Conservation (phyloP, 1,284 basidiomycete species). For the Heterobasidion occidentale region DNA sequence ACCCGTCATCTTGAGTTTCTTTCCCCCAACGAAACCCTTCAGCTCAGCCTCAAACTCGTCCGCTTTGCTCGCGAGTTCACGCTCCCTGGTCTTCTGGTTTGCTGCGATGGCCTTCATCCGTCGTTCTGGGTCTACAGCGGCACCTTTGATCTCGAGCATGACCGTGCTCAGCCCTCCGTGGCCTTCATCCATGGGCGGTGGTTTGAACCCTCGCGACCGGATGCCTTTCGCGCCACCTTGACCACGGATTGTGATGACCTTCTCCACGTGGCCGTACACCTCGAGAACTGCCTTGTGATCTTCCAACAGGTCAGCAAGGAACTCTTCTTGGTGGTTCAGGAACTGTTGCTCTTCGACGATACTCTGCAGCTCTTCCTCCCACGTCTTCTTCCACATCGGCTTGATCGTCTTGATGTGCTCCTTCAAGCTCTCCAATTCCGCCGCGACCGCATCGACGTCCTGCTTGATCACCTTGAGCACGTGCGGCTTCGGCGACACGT, state of each 20-base stretch:
- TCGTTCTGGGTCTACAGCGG: slow-evolving; percentile 73
- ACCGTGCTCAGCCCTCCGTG: slow-evolving; percentile 62
- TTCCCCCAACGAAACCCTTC: slow-evolving; percentile 72
- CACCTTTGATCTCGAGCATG: slow-evolving; percentile 81
- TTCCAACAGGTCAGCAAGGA: slow-evolving; percentile 82
- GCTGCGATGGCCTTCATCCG: slow-evolving; percentile 88
- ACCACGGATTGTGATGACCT: slow-evolving; percentile 75
- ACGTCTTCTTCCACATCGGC: slow-evolving; percentile 98
- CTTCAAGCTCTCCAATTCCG: slow-evolving; percentile 72
- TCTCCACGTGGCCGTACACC: slow-evolving; percentile 82
- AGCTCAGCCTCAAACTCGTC: slow-evolving; percentile 83
- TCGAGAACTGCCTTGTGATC: slow-evolving; percentile 85
- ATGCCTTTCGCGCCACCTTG: slow-evolving; percentile 29
- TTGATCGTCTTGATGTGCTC: slow-evolving; percentile 86
- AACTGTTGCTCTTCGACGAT: slow-evolving; percentile 98
- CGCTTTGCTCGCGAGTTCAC: slow-evolving; percentile 58
- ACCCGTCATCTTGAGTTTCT: slow-evolving; percentile 90
- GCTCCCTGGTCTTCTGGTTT: slow-evolving; percentile 72
- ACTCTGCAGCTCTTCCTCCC: slow-evolving; percentile 93
- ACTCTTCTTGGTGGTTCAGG: slow-evolving; percentile 86
- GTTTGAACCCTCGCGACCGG: slow-evolving; percentile 39
- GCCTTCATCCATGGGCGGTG: slow-evolving; percentile 55
- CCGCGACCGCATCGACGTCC: slow-evolving; percentile 65
- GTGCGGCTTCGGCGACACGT: slow-evolving; percentile 75
- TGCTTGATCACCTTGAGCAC: slow-evolving; percentile 69